Evolutionary conservation across 495 filamentous ascomycete genomes (phyloP).

Genomic region (Arthonia radiata): DNA sequence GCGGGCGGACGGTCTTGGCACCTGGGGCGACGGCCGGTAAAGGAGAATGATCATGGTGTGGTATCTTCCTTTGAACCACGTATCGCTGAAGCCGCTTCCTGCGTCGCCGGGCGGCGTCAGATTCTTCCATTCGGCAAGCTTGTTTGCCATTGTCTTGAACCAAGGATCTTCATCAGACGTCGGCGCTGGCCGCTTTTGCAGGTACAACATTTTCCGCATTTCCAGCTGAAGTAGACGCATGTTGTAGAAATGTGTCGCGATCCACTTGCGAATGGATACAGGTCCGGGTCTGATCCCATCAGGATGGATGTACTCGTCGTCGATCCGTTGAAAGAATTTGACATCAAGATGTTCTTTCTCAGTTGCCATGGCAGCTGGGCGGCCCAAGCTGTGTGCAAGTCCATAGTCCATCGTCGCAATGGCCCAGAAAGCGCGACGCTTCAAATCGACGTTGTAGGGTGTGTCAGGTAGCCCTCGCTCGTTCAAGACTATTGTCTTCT

Average conservation of each 20-base stretch:
- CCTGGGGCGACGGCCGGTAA: conserved; percentile 68
- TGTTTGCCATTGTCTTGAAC: conserved; percentile 56
- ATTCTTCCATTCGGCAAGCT: conserved; percentile 47
- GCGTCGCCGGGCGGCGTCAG: conserved; percentile 34
- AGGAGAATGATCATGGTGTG: conserved; percentile 70
- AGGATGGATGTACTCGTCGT: conserved; percentile 58
- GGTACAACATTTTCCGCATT: conserved; percentile 59
- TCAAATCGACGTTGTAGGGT: conserved; percentile 60
- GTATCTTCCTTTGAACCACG: conserved; percentile 49
- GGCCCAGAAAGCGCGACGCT: conserved; percentile 66
- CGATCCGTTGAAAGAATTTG: conserved; percentile 48
- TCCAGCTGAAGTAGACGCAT: conserved; percentile 79
- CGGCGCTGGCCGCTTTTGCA: conserved; percentile 47
- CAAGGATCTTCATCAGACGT: conserved; percentile 56
- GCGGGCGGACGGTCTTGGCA: conserved; percentile 50
- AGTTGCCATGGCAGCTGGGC: conserved; percentile 60
- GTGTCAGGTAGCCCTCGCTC: conserved; percentile 21
- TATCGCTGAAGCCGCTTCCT: conserved; percentile 37
- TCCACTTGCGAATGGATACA: conserved; percentile 48
- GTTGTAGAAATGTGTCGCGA: conserved; percentile 75
- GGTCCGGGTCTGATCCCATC: conserved; percentile 43
- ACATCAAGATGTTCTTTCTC: conserved; percentile 59
- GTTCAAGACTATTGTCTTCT: conserved; percentile 40
- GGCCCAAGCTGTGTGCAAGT: conserved; percentile 60
- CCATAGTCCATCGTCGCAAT: conserved; percentile 68